phyloP scores from a whole-genome alignment of 2,329 filamentous ascomycete genomes.

The Aspergillus nomiae region DNA sequence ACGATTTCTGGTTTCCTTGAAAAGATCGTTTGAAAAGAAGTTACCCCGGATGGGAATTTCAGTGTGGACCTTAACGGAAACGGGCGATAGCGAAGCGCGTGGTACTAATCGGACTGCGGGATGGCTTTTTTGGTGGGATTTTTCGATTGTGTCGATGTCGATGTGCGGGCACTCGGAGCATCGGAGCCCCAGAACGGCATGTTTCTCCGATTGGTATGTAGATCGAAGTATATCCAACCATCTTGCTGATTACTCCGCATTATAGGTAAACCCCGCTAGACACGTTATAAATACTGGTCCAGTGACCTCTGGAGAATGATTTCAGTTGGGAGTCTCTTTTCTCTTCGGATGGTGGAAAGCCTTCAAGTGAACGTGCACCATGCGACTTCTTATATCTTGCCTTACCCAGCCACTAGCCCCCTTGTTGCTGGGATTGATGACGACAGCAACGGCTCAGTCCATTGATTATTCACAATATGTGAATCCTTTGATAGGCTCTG shows the following conservation, averaged over 20 bases:
- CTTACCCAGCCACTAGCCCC: not conserved
- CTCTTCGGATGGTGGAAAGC: not conserved
- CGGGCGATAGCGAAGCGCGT: slow-evolving; percentile 3
- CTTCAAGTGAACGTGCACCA: not conserved
- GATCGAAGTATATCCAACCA: slow-evolving; percentile 3
- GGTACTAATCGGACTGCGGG: slow-evolving; percentile 10
- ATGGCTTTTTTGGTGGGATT: slow-evolving; percentile 26
- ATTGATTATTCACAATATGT: slow-evolving; percentile 42
- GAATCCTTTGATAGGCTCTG: slow-evolving; percentile 51
- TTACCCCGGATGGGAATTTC: slow-evolving; percentile 2
- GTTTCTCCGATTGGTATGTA: slow-evolving; percentile 20
- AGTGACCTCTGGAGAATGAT: not conserved
- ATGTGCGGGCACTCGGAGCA: slow-evolving; percentile 21
- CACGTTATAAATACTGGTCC: not conserved
- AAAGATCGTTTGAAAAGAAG: not conserved
- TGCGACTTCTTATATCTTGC: not conserved
- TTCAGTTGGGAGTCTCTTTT: not conserved
- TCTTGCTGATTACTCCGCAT: not conserved
- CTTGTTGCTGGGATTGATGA: slow-evolving; percentile 4
- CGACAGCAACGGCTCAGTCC: not conserved
- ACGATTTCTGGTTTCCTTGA: not conserved
- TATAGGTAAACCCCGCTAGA: not conserved
- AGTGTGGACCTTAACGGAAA: slow-evolving; percentile 11
- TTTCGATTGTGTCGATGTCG: slow-evolving; percentile 24
- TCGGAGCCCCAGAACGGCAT: slow-evolving; percentile 13